These are phyloP conservation scores for Penicillium frequentans DNA, from an alignment of 2,329 filamentous ascomycete species.

Conservation along the genomic window DNA sequence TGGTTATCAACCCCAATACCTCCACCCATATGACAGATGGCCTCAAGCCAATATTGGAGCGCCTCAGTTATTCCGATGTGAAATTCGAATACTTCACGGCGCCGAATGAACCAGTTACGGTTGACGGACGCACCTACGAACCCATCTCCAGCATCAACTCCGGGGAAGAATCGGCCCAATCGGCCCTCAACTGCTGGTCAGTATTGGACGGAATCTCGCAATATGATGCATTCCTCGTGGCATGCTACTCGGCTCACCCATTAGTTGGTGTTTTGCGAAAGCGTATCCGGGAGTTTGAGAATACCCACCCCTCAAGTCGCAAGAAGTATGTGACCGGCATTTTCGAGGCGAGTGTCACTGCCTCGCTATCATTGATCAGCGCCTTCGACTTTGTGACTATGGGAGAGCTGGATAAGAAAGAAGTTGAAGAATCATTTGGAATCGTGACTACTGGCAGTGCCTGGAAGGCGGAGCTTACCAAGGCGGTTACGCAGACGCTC, in stretches of 20 bases:
- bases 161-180: conserved; percentile 64
- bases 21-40: conserved; percentile 46
- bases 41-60: conserved; percentile 40
- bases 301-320: conserved; percentile 14
- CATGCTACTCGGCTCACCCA: conserved; percentile 84
- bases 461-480: conserved; percentile 72
- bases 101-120: conserved; percentile 29
- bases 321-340: conserved; percentile 71
- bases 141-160: conserved; percentile 78
- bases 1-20: conserved; percentile 49
- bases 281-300: conserved; percentile 33
- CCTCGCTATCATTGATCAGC: conserved; percentile 58
- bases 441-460: conserved; percentile 85
- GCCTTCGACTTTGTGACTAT: conserved; percentile 34
- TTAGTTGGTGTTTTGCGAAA: conserved; percentile 64
- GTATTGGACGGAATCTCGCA: conserved; percentile 47
- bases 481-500: conserved; percentile 65
- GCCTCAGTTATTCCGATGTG: conserved; percentile 37
- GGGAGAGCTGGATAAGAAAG: conserved; percentile 32
- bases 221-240: conserved; percentile 77
- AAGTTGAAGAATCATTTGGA: conserved; percentile 61
- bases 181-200: conserved; percentile 61
- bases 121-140: conserved; percentile 31
- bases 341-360: conserved; percentile 77
- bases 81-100: conserved; percentile 43